These are phyloP conservation scores for Heliosperma pusillum DNA, from an alignment of 148 eudicot genomes.

Conservation along the genomic window DNA sequence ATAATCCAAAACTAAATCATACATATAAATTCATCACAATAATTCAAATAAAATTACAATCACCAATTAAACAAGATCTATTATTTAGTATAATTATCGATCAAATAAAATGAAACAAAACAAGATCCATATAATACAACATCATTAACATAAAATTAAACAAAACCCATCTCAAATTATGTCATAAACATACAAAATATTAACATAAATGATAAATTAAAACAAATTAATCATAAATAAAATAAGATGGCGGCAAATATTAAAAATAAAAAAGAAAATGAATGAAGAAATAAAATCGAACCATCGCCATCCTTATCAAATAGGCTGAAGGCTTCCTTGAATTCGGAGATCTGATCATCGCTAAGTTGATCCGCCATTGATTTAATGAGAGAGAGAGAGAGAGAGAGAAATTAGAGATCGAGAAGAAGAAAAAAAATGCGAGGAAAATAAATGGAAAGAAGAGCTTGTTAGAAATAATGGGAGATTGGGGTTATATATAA, in stretches of 20 bases:
- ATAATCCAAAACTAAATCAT: not conserved
- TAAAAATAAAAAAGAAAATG: not conserved
- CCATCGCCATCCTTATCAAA: conserved; percentile 58
- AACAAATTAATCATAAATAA: not conserved
- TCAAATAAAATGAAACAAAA: not conserved
- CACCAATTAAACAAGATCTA: not conserved
- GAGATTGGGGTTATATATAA: not conserved
- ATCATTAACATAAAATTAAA: conserved; percentile 5
- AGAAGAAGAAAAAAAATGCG: not conserved
- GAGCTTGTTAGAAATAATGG: not conserved
- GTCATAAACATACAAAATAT: not conserved
- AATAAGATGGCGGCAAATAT: not conserved
- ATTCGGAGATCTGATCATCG: conserved; percentile 51
- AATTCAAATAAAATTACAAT: no score
- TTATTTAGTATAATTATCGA: not conserved
- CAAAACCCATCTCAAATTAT: conserved; percentile 1
- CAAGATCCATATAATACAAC: conserved; percentile 14
- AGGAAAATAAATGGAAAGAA: not conserved
- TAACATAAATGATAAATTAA: not conserved
- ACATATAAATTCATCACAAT: not conserved
- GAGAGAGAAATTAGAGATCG: conserved; percentile 7
- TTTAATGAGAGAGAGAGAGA: not conserved
- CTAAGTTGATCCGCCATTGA: conserved; percentile 44
- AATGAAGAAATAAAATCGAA: conserved; percentile 4
- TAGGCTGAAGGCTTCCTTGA: conserved; percentile 47